Conservation (phyloP, 495 filamentous ascomycete genomes). For the Tricharina praecox region DNA sequence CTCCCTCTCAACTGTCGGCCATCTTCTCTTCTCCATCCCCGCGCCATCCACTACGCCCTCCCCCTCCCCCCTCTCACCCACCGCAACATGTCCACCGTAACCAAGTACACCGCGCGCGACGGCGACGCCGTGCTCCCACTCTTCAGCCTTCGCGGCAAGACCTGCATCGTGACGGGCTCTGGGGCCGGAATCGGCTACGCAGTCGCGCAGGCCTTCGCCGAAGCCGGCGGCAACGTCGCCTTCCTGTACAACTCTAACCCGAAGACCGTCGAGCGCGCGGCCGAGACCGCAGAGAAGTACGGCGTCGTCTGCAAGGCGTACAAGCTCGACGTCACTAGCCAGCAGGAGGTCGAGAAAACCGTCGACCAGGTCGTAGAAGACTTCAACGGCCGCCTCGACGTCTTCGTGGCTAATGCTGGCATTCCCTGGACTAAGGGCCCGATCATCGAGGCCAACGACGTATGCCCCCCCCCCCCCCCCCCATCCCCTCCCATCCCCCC, state of each 20-base stretch:
- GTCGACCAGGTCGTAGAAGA: conserved; percentile 44
- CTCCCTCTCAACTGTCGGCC: too few species aligned
- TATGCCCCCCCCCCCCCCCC: not conserved
- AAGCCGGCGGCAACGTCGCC: conserved; percentile 74
- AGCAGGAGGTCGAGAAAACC: conserved; percentile 39
- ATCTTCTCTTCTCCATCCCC: too few species aligned
- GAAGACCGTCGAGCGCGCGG: conserved; percentile 50
- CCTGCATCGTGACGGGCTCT: conserved; percentile 68
- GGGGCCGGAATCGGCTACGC: conserved; percentile 66
- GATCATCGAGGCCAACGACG: conserved; percentile 43
- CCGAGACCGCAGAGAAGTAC: conserved; percentile 53
- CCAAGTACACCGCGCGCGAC: conserved; percentile 36
- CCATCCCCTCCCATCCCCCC: not conserved
- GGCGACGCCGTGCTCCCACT: conserved; percentile 49
- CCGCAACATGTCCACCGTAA: not conserved
- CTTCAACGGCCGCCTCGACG: conserved; percentile 57
- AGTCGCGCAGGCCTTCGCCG: conserved; percentile 59
- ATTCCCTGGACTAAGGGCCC: conserved; percentile 55
- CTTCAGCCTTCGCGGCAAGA: conserved; percentile 69
- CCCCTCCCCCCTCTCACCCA: not conserved
- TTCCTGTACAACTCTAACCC: conserved; percentile 74
- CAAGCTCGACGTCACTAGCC: conserved; percentile 47
- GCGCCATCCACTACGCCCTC: not conserved
- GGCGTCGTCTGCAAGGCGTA: conserved; percentile 77
- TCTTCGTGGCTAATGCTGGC: conserved; percentile 69